A percentile compares a stretch with the other conserved stretches of the same genome.
phyloP scores from a whole-genome alignment of 73 alveolate species.

The Blepharisma japonicum region DNA sequence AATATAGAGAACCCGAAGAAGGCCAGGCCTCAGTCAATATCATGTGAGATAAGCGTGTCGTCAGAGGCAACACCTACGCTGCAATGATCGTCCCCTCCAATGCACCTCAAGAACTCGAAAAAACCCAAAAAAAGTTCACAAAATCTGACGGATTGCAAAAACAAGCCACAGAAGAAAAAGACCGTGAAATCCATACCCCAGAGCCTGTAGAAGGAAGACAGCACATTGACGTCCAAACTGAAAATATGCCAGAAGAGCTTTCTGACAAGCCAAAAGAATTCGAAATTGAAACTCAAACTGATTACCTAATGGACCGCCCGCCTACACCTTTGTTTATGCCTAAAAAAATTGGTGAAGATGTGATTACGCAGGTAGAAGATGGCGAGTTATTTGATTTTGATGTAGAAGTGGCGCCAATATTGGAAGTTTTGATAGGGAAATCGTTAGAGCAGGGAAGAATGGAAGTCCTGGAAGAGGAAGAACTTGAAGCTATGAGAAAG shows the following conservation, averaged over 20 bases:
- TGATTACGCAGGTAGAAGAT: constrained; percentile 69
- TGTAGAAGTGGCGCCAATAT: constrained; percentile 84
- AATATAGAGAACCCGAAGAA: constrained; percentile 22
- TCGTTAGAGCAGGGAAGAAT: constrained; percentile 91
- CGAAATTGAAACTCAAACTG: constrained; percentile 83
- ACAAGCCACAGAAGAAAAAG: constrained; percentile 42
- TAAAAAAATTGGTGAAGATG: constrained; percentile 72
- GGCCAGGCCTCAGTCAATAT: constrained; percentile 42
- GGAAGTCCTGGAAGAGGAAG: constrained; percentile 98
- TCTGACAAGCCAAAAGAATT: constrained; percentile 37
- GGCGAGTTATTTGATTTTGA: constrained; percentile 75
- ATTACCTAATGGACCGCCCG: constrained; percentile 81
- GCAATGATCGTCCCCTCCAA: constrained; percentile 89
- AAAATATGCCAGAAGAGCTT: constrained; percentile 62
- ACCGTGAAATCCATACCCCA: constrained; percentile 62
- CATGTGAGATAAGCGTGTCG: constrained; percentile 92
- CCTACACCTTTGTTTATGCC: constrained; percentile 86
- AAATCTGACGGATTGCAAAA: constrained; percentile 16
- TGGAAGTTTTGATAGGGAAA: constrained; percentile 95
- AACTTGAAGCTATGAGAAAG: constrained; percentile 77
- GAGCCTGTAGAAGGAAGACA: constrained; percentile 73
- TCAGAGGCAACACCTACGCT: constrained; percentile 93
- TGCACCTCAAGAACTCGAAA: constrained; percentile 42
- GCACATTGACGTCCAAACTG: constrained; percentile 80
- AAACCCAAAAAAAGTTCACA: constrained; percentile 15